phyloP scores from a whole-genome alignment of 2,329 filamentous ascomycete genomes.

The Fusarium beomiforme region DNA sequence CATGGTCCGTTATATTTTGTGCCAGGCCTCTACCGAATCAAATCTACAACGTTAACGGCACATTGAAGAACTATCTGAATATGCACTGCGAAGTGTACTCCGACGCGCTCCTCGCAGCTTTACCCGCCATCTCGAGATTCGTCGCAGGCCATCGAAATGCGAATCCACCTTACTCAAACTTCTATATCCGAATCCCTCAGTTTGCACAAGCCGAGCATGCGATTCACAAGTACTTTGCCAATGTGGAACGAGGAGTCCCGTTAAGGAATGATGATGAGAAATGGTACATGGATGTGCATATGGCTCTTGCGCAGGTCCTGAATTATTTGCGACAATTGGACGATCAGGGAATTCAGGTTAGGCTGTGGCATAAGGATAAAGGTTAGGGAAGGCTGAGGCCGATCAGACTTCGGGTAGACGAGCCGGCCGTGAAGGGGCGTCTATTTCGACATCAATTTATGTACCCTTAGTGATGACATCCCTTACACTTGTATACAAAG shows the following conservation, averaged over 20 bases:
- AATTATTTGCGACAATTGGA: background rate
- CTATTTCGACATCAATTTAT: no score
- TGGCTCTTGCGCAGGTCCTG: background rate
- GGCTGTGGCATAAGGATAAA: background rate
- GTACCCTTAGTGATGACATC: no score
- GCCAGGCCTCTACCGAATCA: no score
- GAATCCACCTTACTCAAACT: background rate
- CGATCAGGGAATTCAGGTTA: no score
- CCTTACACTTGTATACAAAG: no score
- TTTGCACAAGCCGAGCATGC: accelerated
- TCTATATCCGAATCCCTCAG: background rate
- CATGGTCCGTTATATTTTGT: background rate
- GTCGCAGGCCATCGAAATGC: background rate
- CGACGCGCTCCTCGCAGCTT: background rate
- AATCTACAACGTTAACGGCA: no score
- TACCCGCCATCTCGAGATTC: background rate
- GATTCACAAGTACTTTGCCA: accelerated
- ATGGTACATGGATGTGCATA: background rate
- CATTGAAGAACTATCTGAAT: no score
- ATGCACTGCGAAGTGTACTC: background rate
- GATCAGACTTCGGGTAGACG: no score
- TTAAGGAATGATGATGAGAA: accelerated
- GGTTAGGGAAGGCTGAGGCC: no score
- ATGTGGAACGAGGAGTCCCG: background rate
- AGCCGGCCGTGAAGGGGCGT: no score